Percentiles rank a stretch among this genome's conserved stretches.
phyloP scores from a whole-genome alignment of 2,329 filamentous ascomycete species.

The Alternaria sp. region DNA sequence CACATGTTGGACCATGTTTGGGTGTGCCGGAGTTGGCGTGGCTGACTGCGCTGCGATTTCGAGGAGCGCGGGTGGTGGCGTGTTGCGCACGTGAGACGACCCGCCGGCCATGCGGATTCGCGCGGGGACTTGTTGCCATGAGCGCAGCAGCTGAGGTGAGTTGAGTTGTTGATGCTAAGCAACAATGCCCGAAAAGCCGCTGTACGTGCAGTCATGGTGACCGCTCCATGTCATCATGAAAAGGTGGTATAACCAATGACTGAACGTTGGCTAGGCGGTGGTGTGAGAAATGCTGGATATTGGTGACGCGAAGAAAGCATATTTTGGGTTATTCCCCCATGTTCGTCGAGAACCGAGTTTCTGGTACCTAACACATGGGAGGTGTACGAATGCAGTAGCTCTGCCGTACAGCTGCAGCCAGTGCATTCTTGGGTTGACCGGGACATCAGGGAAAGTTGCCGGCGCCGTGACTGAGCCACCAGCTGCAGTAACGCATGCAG shows the following conservation, averaged over 20 bases:
- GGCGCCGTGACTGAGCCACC: slow-evolving; percentile 1
- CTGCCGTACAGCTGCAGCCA: slow-evolving; percentile 11
- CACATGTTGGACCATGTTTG: slow-evolving; percentile 13
- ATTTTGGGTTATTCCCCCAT: neutral
- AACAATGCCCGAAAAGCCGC: neutral
- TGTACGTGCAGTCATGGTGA: neutral
- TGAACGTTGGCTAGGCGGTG: neutral
- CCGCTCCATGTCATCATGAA: slow-evolving; percentile 8
- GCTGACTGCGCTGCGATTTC: slow-evolving; percentile 9
- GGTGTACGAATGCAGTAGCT: slow-evolving; percentile 16
- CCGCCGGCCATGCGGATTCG: neutral
- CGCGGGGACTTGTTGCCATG: neutral
- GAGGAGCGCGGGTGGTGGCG: neutral
- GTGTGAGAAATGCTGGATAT: slow-evolving; percentile 7
- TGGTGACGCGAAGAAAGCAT: slow-evolving; percentile 5
- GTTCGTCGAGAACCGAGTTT: slow-evolving; percentile 4
- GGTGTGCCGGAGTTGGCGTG: slow-evolving; percentile 3
- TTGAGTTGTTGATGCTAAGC: slow-evolving; percentile 8
- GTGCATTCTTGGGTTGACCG: slow-evolving; percentile 14
- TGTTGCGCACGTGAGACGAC: slow-evolving; percentile 1
- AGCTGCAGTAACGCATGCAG: slow-evolving; percentile 2
- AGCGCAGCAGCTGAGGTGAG: slow-evolving; percentile 8
- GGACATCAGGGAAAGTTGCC: slow-evolving; percentile 18
- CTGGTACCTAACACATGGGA: slow-evolving; percentile 6
- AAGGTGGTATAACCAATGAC: neutral